A percentile compares a stretch with the other conserved stretches of the same genome.
Evolutionary conservation across 2,329 filamentous ascomycete species (phyloP).

Genomic region (Calonectria crousiana): DNA sequence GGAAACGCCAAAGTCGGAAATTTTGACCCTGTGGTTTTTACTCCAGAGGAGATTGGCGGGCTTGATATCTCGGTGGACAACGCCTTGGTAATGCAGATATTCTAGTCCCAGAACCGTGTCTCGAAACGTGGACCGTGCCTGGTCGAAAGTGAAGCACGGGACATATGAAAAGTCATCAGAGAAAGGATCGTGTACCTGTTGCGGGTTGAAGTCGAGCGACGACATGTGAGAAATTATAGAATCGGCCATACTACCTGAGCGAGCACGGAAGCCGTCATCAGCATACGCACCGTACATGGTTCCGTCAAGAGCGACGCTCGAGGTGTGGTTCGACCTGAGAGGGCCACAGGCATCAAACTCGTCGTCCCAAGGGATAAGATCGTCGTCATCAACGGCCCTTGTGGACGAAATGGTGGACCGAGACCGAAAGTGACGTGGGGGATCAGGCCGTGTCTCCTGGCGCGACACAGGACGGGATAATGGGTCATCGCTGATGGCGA

Average conservation of each 20-base stretch:
- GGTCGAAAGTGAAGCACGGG: slow-evolving; percentile 88
- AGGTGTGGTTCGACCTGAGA: slow-evolving; percentile 64
- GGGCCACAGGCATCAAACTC: slow-evolving; percentile 67
- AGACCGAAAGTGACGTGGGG: slow-evolving; percentile 60
- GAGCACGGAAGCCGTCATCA: slow-evolving; percentile 71
- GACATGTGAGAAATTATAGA: slow-evolving; percentile 80
- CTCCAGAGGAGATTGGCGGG: slow-evolving; percentile 93
- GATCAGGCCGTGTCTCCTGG: slow-evolving; percentile 55
- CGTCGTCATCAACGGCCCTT: slow-evolving; percentile 49
- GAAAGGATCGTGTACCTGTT: slow-evolving; percentile 72
- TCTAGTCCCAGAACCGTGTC: slow-evolving; percentile 94
- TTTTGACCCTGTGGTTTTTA: slow-evolving; percentile 88
- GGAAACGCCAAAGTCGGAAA: slow-evolving; percentile 98
- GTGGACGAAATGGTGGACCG: slow-evolving; percentile 60
- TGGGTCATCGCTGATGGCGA: slow-evolving; percentile 51
- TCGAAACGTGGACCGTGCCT: slow-evolving; percentile 86
- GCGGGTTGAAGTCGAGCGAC: slow-evolving; percentile 69
- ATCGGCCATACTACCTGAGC: slow-evolving; percentile 84
- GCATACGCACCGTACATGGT: slow-evolving; percentile 81
- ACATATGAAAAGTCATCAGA: slow-evolving; percentile 94
- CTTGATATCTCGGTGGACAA: slow-evolving; percentile 88
- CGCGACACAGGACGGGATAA: slow-evolving; percentile 55
- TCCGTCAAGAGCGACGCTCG: slow-evolving; percentile 75
- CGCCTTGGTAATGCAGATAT: slow-evolving; percentile 90
- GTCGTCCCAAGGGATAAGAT: slow-evolving; percentile 56